Conservation (phyloP, 345 rosid species). For the Mallotus nudiflorus region DNA sequence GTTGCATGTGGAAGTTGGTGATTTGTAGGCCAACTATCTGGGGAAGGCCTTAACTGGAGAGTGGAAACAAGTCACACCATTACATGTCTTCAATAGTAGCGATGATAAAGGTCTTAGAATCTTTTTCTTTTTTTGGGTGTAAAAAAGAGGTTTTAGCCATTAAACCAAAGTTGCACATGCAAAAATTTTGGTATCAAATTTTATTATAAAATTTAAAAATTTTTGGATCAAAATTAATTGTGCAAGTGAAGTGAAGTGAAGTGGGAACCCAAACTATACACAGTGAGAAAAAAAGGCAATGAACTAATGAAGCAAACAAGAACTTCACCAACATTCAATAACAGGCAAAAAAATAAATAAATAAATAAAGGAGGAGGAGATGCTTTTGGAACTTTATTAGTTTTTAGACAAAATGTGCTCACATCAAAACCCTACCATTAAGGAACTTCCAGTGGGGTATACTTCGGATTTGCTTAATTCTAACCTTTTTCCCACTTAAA, state of each 20-base stretch:
- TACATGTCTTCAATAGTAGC: background rate
- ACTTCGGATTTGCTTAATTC: slow-evolving; percentile 5
- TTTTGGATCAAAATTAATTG: background rate
- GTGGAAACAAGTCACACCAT: background rate
- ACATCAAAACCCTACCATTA: slow-evolving; percentile 19
- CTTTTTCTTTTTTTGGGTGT: no score
- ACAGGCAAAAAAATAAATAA: background rate
- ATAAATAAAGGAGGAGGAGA: slow-evolving; percentile 6
- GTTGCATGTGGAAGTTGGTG: slow-evolving; percentile 3
- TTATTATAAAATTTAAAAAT: no score
- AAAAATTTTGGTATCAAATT: no score
- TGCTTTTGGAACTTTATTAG: slow-evolving; percentile 25
- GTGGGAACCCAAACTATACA: slow-evolving; percentile 2
- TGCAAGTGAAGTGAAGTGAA: slow-evolving; percentile 20
- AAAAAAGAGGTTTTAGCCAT: background rate
- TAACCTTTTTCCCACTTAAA: background rate
- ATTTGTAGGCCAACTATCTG: slow-evolving; percentile 9
- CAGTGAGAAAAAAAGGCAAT: slow-evolving; percentile 1
- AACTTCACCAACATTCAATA: slow-evolving; percentile 20
- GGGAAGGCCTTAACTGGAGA: slow-evolving; percentile 20
- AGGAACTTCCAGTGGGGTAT: slow-evolving; percentile 21
- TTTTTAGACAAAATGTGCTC: slow-evolving; percentile 11
- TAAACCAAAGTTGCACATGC: no score
- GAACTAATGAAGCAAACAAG: slow-evolving; percentile 2
- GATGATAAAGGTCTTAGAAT: no score